Conservation (phyloP, 805 yeast species). For the Sugiyamaella boreocaroliniensis region DNA sequence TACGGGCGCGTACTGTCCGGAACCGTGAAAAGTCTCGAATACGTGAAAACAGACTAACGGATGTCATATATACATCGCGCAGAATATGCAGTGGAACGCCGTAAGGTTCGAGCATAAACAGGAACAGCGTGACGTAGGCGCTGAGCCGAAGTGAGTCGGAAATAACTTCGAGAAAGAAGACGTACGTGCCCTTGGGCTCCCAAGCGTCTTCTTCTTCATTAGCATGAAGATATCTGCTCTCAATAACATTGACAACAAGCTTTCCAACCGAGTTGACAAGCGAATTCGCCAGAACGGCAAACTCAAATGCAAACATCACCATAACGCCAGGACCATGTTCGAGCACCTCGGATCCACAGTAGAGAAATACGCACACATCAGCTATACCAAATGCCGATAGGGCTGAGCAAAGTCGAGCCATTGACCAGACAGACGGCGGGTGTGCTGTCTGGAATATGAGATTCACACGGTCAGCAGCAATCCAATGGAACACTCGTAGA, state of each 20-base stretch:
- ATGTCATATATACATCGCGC: conserved; percentile 42
- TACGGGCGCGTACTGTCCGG: conserved; percentile 32
- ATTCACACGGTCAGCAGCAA: conserved; percentile 50
- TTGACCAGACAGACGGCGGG: conserved; percentile 29
- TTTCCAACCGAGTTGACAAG: conserved; percentile 42
- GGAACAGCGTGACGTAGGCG: conserved; percentile 42
- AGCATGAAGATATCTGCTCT: conserved; percentile 41
- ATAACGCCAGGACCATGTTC: conserved; percentile 30
- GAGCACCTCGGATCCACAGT: conserved; percentile 37
- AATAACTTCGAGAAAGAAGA: conserved; percentile 48
- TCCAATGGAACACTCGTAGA: conserved; percentile 71
- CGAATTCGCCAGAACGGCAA: conserved; percentile 56
- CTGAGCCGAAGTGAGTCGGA: conserved; percentile 44
- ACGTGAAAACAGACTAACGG: conserved; percentile 25
- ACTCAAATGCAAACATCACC: conserved; percentile 72
- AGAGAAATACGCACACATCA: conserved; percentile 48
- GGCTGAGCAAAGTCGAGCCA: conserved; percentile 41
- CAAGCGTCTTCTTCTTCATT: conserved; percentile 57
- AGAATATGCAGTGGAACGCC: conserved; percentile 43
- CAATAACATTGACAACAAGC: conserved; percentile 48
- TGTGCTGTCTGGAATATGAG: conserved; percentile 39
- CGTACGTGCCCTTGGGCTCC: conserved; percentile 61
- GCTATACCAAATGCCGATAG: conserved; percentile 38
- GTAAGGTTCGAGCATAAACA: conserved; percentile 41
- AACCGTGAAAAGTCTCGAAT: conserved; percentile 26